Evolutionary conservation across 1,284 basidiomycete genomes (phyloP), one percentile per base, ranked within the genome.

Genomic region (Tylopilus orsonianus): DNA sequence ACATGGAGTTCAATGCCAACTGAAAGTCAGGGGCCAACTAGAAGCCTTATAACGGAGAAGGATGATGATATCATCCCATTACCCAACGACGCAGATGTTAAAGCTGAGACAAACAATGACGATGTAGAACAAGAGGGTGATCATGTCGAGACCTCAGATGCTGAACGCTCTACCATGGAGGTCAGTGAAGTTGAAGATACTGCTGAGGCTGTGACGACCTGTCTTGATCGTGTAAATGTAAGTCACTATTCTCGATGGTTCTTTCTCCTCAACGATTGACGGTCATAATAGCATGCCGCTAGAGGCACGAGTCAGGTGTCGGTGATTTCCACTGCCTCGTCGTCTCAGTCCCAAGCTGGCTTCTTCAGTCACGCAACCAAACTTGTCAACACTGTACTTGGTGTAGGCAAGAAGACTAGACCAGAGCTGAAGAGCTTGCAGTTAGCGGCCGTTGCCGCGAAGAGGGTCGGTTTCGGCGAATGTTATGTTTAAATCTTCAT

Each of bases 391-490:
- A 86, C 71, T 50, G 75, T 87, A 52, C 68, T 87, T 42, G 81
- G 85, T 9, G 77, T 75, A 6, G 73, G 73, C 52, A 89, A 61
- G 58, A 90, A 87, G 62, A 70, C 61, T 27, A 87, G 86, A 58
- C 71, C 79, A 2, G 87, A 89, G 56, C 80, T 92, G 44, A 94
- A 93, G 73, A 91, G 88, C 46, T 65, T 94, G 18, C 87, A 92
- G 61, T 78, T 85, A 51, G 91, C 92, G 14, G 87, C 64, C 0
- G 81, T 80, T 14, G 89, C 83, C 5, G 90, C 89, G 2, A 93
- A 90, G 73, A 93, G 87, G 84, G 92, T 93, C 29, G 24, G 70
- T 51, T 29, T 7, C 13, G 47, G 39, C 23, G 49, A 36, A 9
- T 20, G 22, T 32, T 40, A 23, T 3, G 32, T 41, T 37, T 27